Base-by-base conservation (phyloP, 768 basidiomycete species). In the Mrakia frigida region DNA sequence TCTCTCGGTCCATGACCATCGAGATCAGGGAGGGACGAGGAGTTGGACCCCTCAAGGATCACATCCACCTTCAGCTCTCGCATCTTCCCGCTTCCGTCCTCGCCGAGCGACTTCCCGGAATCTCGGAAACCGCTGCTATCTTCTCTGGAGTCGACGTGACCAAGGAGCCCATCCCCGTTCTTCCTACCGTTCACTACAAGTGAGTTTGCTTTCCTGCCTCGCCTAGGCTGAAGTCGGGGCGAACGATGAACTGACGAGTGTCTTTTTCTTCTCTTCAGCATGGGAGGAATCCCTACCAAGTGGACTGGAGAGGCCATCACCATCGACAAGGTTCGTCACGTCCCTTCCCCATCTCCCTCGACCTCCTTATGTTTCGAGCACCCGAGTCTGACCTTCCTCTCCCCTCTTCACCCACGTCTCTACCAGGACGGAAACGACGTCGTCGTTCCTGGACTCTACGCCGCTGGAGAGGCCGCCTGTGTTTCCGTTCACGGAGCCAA, bases 401-500 rank as follows among this genome's bases (percentile, higher is more conserved):
- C 28, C 21, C 23, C 60, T 41, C 50, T 68, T 23, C 71, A 70
- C 77, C 87, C n/a, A n/a, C n/a, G n/a, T 21, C 46, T 6, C 21
- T 21, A 1, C 18, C 23, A 56, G 85, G 86, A 91, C 74, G 97
- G 96, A 81, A 91, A 97, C 43, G 97, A 99, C 84, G 88, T 92
- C 84, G 85, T 95, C 76, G 97, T 99, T 41, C 94, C 95, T 73
- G 97, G 97, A 80, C 87, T 99, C 4, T 99, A 98, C 84, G 97
- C 97, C 77, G 97, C 97, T 78, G 97, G 97, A 80, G 97, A 99
- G 85, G 97, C 96, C 73, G 97, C 97, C 10, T 98, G 93, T 80
- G 97, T 98, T 43, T 99, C 97, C 28, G 97, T 99, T 28, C 97
- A 99, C 81, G 97, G 97, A 79, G 97, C 97, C 79, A 99, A 99